These are phyloP conservation scores for Penicillium verrucosum DNA, from an alignment of 2,329 filamentous ascomycete species.

Conservation along the genomic window DNA sequence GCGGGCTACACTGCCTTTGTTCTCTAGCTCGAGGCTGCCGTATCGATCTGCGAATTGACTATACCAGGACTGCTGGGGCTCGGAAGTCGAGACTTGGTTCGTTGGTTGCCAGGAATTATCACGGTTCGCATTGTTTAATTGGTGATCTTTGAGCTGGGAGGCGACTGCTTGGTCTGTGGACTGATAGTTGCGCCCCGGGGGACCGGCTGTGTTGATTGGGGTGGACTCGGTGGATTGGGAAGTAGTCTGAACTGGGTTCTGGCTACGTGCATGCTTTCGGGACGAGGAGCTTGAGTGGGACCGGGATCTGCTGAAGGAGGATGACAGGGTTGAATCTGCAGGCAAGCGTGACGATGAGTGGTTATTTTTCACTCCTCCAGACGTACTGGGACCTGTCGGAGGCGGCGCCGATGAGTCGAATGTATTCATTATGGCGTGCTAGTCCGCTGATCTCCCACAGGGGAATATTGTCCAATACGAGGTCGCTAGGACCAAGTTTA, in stretches of 20 bases:
- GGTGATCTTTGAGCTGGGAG: background rate
- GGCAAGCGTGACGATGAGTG: slow-evolving; percentile 21
- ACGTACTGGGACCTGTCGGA: slow-evolving; percentile 17
- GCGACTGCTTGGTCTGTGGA: slow-evolving; percentile 22
- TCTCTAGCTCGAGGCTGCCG: slow-evolving; percentile 61
- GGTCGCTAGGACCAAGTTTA: slow-evolving; percentile 2
- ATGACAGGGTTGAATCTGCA: slow-evolving; percentile 24
- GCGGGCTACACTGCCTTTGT: slow-evolving; percentile 63
- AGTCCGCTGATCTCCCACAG: slow-evolving; percentile 13
- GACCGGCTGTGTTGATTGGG: slow-evolving; percentile 27
- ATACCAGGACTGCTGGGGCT: slow-evolving; percentile 43
- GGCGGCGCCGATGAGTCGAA: slow-evolving; percentile 27
- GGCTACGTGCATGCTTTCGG: slow-evolving; percentile 16
- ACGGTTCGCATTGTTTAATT: background rate
- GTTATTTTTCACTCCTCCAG: slow-evolving; percentile 14
- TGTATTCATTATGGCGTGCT: slow-evolving; percentile 38
- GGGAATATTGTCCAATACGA: slow-evolving; percentile 14
- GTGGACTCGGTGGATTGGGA: slow-evolving; percentile 29
- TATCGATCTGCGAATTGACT: slow-evolving; percentile 55
- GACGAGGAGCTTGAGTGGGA: slow-evolving; percentile 25
- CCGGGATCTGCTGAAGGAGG: slow-evolving; percentile 20
- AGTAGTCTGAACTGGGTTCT: slow-evolving; percentile 13
- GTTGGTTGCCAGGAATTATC: slow-evolving; percentile 2
- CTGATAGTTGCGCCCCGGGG: slow-evolving; percentile 31
- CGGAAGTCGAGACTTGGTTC: slow-evolving; percentile 8